Percentiles rank a stretch among this genome's conserved stretches.
Conservation (phyloP, 78 protist species). For the Dictyostelium intermedium region DNA sequence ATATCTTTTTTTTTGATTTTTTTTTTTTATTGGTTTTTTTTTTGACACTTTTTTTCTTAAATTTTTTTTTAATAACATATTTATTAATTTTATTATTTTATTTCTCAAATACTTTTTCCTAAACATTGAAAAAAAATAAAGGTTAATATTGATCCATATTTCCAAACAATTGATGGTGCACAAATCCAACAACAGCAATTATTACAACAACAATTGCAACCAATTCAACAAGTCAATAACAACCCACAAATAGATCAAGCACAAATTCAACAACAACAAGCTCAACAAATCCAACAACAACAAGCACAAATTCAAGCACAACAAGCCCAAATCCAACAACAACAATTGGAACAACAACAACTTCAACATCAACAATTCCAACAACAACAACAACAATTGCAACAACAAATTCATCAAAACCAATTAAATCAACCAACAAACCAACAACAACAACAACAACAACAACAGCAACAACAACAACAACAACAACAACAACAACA, state of each 20-base stretch:
- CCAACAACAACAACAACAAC: slow-evolving; percentile 15
- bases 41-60: no score
- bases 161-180: slow-evolving; percentile 27
- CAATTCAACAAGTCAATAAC: neutral
- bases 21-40: neutral
- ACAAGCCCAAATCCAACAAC: neutral
- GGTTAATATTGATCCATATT: neutral
- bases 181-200: slow-evolving; percentile 38
- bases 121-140: neutral
- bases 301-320: slow-evolving; percentile 3
- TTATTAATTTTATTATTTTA: no score
- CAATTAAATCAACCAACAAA: no score
- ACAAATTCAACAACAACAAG: slow-evolving; percentile 3
- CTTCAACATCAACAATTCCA: neutral
- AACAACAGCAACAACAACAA: slow-evolving; percentile 18
- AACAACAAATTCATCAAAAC: no score
- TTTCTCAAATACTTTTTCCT: neutral
- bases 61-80: no score
- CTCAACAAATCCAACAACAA: neutral
- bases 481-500: neutral
- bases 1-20: neutral
- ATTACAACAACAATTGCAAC: slow-evolving; percentile 11
- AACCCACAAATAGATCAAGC: slow-evolving; percentile 36
- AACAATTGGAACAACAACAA: slow-evolving; percentile 30
- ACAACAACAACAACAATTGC: neutral